Evolutionary conservation across 2,329 filamentous ascomycete genomes (phyloP).

Genomic region (Colletotrichum trifolii): DNA sequence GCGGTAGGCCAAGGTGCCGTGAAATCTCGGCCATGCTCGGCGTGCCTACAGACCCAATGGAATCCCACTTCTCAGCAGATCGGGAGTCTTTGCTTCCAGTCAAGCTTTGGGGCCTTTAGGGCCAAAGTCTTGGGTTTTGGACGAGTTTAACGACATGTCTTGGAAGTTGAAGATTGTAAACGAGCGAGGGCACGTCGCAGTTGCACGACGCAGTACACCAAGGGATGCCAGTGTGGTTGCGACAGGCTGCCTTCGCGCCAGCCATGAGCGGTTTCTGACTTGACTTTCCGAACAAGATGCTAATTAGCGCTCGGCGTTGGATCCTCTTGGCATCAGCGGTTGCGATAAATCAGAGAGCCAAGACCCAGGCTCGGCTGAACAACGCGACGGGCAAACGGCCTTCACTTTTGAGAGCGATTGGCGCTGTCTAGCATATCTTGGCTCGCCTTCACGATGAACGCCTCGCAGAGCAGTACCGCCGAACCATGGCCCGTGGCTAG

Average conservation of each 20-base stretch:
- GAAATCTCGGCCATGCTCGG: slow-evolving; percentile 26
- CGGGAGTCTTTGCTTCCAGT: slow-evolving; percentile 18
- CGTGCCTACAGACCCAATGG: slow-evolving; percentile 7
- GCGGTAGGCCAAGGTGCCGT: slow-evolving; percentile 28
- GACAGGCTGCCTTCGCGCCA: slow-evolving; percentile 10
- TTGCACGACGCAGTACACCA: background rate
- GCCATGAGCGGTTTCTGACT: background rate
- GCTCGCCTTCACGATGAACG: slow-evolving; percentile 23
- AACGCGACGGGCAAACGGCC: background rate
- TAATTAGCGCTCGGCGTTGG: slow-evolving; percentile 8
- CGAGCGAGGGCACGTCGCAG: background rate
- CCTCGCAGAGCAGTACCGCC: slow-evolving; percentile 24
- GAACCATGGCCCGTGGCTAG: slow-evolving; percentile 27
- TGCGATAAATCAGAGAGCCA: slow-evolving; percentile 10
- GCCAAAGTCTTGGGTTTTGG: slow-evolving; percentile 19
- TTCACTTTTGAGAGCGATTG: background rate
- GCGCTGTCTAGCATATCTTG: slow-evolving; percentile 18
- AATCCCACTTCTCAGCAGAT: slow-evolving; percentile 16
- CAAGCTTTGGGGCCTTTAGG: slow-evolving; percentile 28
- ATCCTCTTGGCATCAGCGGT: slow-evolving; percentile 30
- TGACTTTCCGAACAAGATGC: slow-evolving; percentile 5
- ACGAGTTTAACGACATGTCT: slow-evolving; percentile 20
- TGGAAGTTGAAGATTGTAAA: slow-evolving; percentile 8
- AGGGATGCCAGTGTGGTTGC: background rate
- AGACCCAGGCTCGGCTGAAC: slow-evolving; percentile 4